Base-by-base conservation (phyloP, 73 alveolate genomes). In the Durusdinium trenchii region DNA sequence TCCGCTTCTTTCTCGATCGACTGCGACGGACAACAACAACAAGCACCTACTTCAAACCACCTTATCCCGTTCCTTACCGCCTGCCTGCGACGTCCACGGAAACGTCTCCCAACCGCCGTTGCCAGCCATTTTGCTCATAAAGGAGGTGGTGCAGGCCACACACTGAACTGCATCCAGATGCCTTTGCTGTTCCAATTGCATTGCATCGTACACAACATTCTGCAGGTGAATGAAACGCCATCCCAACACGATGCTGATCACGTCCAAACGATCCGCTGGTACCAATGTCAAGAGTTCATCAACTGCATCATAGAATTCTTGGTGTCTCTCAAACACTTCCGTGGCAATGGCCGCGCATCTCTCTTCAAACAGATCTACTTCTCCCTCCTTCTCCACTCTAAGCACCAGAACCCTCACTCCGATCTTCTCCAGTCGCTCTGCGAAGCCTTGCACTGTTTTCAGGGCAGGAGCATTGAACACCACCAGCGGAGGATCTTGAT, bases 221-320 rank as follows among this genome's bases (percentile, higher is more conserved):
- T 64, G 78, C 78, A 64, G 78, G 32, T 64, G 78, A 64, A 64
- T n/a, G n/a, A 64, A 64, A 64, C 78, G 78, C 78, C 78, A 64
- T 64, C 42, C 78, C 16, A 64, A 40, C 7, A 64, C 78, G 32
- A 64, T 64, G 38, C 78, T 64, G 43, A 7, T 64, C 78, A 64
- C 78, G 32, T 64, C 78, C 78, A 64, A 64, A 64, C 78, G 78
- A 40, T 26, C 78, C 78, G 38, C 78, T 64, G 78, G 78, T 40
- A 64, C 42, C 78, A 64, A 64, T 40, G 9, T 40, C n/a, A n/a
- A n/a, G n/a, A n/a, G n/a, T n/a, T n/a, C 38, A 64, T 23, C 78
- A 64, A 64, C 38, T 64, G 78, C 78, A 23, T 64, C 78, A 64
- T 64, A 64, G 78, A 64, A 64, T 40, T 64, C 7, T 26, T 40